Evolutionary conservation across 768 basidiomycete species (phyloP).

Genomic region (Amanita inopinata): DNA sequence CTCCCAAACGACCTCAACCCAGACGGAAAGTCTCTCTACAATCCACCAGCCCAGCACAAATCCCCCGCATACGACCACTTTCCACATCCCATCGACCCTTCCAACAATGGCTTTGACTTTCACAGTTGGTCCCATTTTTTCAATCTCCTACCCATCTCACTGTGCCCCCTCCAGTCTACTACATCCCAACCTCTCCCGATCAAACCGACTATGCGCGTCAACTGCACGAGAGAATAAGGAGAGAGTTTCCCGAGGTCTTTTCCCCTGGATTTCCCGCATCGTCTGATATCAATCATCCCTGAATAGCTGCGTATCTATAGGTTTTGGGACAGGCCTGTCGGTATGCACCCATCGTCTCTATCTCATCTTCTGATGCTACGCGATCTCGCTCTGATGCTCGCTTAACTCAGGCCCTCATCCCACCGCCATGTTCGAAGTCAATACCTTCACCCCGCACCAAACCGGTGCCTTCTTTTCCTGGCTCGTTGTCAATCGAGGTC

Average conservation of each 20-base stretch:
- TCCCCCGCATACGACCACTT: constrained; percentile 47
- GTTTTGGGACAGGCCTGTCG: constrained; percentile 55
- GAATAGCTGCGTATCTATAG: constrained; percentile 48
- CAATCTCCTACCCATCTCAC: not conserved
- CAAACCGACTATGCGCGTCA: constrained; percentile 41
- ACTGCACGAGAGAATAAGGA: constrained; percentile 46
- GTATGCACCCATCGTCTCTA: constrained; percentile 22
- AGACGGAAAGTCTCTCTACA: constrained; percentile 49
- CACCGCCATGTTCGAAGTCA: constrained; percentile 63
- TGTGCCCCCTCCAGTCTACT: constrained; percentile 40
- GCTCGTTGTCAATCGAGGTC: constrained; percentile 58
- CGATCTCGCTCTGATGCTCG: not conserved
- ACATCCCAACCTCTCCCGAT: constrained; percentile 34
- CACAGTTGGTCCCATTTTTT: constrained; percentile 42
- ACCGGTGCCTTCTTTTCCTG: constrained; percentile 62
- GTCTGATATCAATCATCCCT: constrained; percentile 4
- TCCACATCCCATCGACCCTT: constrained; percentile 40
- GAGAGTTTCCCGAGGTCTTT: constrained; percentile 62
- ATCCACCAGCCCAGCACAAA: constrained; percentile 28
- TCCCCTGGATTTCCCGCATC: not conserved
- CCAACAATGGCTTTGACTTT: constrained; percentile 62
- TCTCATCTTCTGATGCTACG: too few relatives aligned
- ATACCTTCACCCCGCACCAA: constrained; percentile 57
- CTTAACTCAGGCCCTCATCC: constrained; percentile 46
- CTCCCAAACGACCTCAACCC: constrained; percentile 36